Base-by-base conservation (phyloP, 306 rosid species). In the Dryas drummondii region DNA sequence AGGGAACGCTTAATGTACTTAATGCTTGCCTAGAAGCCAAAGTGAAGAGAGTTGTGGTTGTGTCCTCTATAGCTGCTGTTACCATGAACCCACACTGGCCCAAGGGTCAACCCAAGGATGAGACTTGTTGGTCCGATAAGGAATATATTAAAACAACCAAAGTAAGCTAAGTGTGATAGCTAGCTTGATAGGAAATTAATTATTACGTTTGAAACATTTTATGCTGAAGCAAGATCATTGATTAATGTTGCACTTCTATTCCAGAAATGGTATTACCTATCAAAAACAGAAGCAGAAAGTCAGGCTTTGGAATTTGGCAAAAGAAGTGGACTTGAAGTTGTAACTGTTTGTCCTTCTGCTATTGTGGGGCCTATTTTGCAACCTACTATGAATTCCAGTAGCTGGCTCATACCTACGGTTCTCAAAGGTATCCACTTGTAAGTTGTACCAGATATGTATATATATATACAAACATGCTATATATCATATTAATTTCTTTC, bases 261-360 rank as follows among this genome's bases (percentile, higher is more conserved):
- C 45, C 88, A 89, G 91, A 86, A 86, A 71, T 91, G 94, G 92
- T 91, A 91, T 70, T 77, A 27, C 54, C 84, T 73, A 59, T 72
- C 94, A 42, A 91, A 91, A 84, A 89, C 91, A 16, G 82, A 82
- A 79, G 97, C 97, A 41, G 91, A 91, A 77, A 70, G 78, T 66
- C 82, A 82, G 68, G 92, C 91, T 5, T 17, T 75, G 51, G 84
- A 86, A 63, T 89, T 89, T 74, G 89, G 82, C 2, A 84, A 71
- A 69, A 86, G 66, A 71, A 82, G 56, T 8, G 92, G 91, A 14
- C 83, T 87, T 27, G 46, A 42, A 27, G 58, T 87, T 19, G 91
- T 87, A 13, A 81, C 79, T 32, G 77, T 89, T 47, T 91, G 89
- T 68, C 92, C 91, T 47, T 7, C 79, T 42, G n/a, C 82, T 16